These are phyloP conservation scores for Leishmania mexicana DNA, from an alignment of 208 protist species.

Conservation along the genomic window DNA sequence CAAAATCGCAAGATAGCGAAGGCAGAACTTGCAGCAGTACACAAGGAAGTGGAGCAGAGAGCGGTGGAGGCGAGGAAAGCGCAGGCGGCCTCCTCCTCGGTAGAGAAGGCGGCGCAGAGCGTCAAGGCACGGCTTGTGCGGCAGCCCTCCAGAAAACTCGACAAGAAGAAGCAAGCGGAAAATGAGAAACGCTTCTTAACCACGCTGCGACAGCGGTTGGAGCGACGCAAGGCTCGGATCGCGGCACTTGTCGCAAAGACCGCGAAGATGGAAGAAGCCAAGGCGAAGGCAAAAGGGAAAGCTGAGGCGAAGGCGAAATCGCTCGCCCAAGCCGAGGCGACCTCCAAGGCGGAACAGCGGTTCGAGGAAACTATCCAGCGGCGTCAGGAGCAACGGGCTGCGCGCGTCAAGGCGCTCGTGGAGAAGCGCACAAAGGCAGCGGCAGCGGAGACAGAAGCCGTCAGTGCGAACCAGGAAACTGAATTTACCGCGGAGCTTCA, in stretches of 20 bases:
- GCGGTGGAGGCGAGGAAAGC: neutral
- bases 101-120: neutral
- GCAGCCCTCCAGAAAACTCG: neutral
- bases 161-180: constrained; percentile 13
- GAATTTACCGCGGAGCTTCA: neutral
- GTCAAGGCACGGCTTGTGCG: constrained; percentile 11
- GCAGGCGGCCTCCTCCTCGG: neutral
- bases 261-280: neutral
- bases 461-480: neutral
- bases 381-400: constrained; percentile 8
- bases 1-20: constrained; percentile 12
- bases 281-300: neutral
- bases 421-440: neutral
- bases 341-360: neutral
- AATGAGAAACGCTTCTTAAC: constrained; percentile 15
- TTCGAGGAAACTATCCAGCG: neutral
- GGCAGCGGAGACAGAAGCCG: neutral
- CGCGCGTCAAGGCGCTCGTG: constrained; percentile 11
- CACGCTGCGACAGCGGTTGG: constrained; percentile 7
- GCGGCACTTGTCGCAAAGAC: constrained; percentile 6
- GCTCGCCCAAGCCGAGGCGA: neutral
- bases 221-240: constrained; percentile 16
- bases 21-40: constrained; percentile 21
- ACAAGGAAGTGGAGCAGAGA: constrained; percentile 1
- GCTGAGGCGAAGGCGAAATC: neutral